phyloP scores from a whole-genome alignment of 2,329 filamentous ascomycete species.

The Macrophomina pseudophaseolina region DNA sequence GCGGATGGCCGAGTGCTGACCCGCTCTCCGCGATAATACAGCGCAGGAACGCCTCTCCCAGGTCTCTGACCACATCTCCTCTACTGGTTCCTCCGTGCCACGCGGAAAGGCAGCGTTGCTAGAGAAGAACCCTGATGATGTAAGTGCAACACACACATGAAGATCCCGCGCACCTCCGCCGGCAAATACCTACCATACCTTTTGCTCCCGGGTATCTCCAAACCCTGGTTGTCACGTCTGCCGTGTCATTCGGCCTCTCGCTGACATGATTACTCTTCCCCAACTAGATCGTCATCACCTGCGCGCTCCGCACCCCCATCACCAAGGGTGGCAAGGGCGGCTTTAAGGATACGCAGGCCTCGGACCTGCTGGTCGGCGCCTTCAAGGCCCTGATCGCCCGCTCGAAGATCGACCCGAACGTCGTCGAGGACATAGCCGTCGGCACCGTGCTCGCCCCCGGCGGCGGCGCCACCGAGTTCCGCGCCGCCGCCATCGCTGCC shows the following conservation, averaged over 20 bases:
- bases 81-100: slow-evolving; percentile 42
- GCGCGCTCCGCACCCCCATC: slow-evolving; percentile 87
- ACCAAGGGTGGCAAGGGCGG: slow-evolving; percentile 92
- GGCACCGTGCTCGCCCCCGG: slow-evolving; percentile 91
- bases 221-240: too few relatives aligned
- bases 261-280: neutral
- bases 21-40: slow-evolving; percentile 32
- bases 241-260: too few relatives aligned
- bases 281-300: slow-evolving; percentile 82
- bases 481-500: slow-evolving; percentile 85
- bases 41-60: slow-evolving; percentile 65
- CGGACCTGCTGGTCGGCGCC: slow-evolving; percentile 83
- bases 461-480: slow-evolving; percentile 95
- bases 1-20: neutral
- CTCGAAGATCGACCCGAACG: slow-evolving; percentile 82
- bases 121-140: slow-evolving; percentile 64
- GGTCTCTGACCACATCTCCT: slow-evolving; percentile 61
- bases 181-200: neutral
- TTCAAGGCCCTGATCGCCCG: slow-evolving; percentile 76
- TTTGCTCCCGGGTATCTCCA: too few relatives aligned
- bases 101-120: slow-evolving; percentile 51
- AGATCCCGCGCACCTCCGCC: neutral
- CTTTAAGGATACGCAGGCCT: slow-evolving; percentile 91
- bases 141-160: slow-evolving; percentile 33
- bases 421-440: slow-evolving; percentile 92